Base-by-base conservation (phyloP, 176 grass and related monocot species). In the Melocanna baccifera region DNA sequence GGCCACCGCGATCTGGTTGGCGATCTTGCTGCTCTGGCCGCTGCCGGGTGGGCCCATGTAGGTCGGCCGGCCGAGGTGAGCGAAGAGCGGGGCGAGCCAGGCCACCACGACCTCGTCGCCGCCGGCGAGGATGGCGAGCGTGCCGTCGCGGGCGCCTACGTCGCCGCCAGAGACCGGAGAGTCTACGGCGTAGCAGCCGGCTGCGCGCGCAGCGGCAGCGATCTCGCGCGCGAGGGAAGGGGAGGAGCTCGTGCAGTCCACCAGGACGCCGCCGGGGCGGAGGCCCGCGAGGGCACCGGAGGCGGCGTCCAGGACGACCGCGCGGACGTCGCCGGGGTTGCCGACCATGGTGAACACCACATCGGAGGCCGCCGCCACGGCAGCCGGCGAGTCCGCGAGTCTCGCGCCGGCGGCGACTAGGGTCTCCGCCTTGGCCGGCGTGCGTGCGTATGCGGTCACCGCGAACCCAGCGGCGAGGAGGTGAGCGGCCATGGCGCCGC, bases 1-100 rank as follows among this genome's bases (percentile, higher is more conserved):
- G 1, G 85, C 88, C 51, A 86, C 93, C 7, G 89, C 71, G 73
- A 96, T 88, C 89, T 94, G 93, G 58, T 96, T 99, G 3, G 91
- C 96, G 25, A 99, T 99, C 87, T 99, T 99, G 76, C 91, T 92
- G 91, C 88, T 91, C 81, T 96, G 93, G 0, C 96, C 91, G 63
- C 91, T 92, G 18, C 96, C 89, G 0, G 91, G 66, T 0, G 77
- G 81, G 79, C 96, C 96, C 93, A 98, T 93, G 83, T 86, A 87
- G 28, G 91, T 99, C 7, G 71, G 87, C 83, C 53, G 79, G 42
- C 93, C 93, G n/a, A 98, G 67, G 26, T 22, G 45, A 0, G 90
- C 63, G 62, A 98, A 86, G 57, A 95, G 81, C 40, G 93, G 93
- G 16, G 40, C 83, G 29, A 98, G 89, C 93, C 93, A 95, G n/a